Percentiles rank a stretch among this genome's conserved stretches.
These are phyloP conservation scores for Colletotrichum magnum DNA, from an alignment of 2,329 filamentous ascomycete genomes.

Conservation along the genomic window DNA sequence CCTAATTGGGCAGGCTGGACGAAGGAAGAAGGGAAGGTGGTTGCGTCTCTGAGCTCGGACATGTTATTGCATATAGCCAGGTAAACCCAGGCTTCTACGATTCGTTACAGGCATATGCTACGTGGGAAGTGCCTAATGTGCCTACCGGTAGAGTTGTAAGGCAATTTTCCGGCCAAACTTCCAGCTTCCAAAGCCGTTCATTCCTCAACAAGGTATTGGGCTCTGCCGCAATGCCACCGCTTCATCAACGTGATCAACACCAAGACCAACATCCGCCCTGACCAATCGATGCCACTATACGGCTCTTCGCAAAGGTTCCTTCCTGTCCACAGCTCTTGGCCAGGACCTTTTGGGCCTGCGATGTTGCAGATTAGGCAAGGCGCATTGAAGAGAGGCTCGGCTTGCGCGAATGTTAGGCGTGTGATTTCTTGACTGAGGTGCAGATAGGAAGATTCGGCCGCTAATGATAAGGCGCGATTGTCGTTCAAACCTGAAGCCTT, in stretches of 20 bases:
- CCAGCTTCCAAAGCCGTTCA: background rate
- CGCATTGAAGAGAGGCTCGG: background rate
- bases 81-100: too few relatives aligned
- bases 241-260: background rate
- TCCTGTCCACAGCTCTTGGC: conserved; percentile 22
- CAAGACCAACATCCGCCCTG: background rate
- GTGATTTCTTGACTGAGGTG: too few relatives aligned
- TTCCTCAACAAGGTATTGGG: background rate
- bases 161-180: too few relatives aligned
- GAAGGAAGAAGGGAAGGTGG: background rate
- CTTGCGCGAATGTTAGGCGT: background rate
- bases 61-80: too few relatives aligned
- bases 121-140: too few relatives aligned
- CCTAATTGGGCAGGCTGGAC: conserved; percentile 29
- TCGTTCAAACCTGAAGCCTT: too few relatives aligned
- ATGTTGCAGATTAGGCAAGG: background rate
- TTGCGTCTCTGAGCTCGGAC: too few relatives aligned
- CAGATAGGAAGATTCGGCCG: too few relatives aligned
- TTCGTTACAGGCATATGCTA: too few relatives aligned
- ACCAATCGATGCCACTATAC: background rate
- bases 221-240: too few relatives aligned
- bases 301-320: conserved; percentile 23
- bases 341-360: conserved; percentile 21
- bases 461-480: too few relatives aligned
- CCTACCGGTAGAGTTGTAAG: too few relatives aligned